Base-by-base conservation (phyloP, 2,329 filamentous ascomycete genomes). In the Alternaria incomplexa region DNA sequence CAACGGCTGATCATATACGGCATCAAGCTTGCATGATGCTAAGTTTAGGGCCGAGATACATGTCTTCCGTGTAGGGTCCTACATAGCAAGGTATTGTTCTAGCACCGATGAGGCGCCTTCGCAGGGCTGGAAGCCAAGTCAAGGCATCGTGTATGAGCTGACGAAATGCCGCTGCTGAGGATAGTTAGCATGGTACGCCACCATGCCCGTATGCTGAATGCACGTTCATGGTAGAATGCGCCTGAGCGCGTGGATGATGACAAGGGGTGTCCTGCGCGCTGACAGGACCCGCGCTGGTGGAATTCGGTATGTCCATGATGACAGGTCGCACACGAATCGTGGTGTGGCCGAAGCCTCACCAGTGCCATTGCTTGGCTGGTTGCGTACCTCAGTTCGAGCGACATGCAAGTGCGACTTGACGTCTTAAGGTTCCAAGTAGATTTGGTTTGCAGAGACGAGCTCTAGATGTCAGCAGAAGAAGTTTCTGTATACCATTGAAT, bases 221-320 rank as follows among this genome's bases (percentile, higher is more conserved):
- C 72, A 68, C 62, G 70, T 59, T 58, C 61, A 53, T 45, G 60
- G 72, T 73, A 67, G 70, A 73, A 67, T 63, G 68, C 60, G 72
- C 77, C 77, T 75, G 71, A 74, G 70, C 61, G 58, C 67, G 65
- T 56, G 54, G 40, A 61, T 57, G 65, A 63, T 44, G 66, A 65
- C 73, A 75, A 67, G 74, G 72, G 66, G 64, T 50, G 64, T 67
- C 61, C 66, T 73, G 73, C 72, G 73, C 65, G 74, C 71, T 77
- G 70, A 75, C 71, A 67, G 62, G 61, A 59, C 66, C 64, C 56
- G 57, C 25, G 45, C 51, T 51, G 51, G 47, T 56, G 54, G 52
- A 62, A 53, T 60, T 62, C 57, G 58, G 62, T 63, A 66, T 66
- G 25, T 56, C 52, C 46, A 52, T 57, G 47, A 45, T 63, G 56